These are phyloP conservation scores for Paecilomyces fulvus DNA, from an alignment of 2,329 filamentous ascomycete species.

Conservation along the genomic window DNA sequence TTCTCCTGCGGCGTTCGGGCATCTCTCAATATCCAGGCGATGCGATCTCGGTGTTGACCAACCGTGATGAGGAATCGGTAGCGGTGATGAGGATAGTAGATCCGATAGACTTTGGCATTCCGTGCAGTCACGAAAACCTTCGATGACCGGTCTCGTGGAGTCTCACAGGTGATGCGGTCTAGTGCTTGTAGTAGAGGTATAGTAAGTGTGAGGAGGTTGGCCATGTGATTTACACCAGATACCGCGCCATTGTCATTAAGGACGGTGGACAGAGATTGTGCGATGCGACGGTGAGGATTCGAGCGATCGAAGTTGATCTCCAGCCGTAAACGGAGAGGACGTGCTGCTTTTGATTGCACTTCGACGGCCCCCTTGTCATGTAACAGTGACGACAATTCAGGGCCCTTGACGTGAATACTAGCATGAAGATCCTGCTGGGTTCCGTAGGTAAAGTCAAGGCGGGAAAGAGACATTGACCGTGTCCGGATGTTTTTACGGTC, in stretches of 20 bases:
- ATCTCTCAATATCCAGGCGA: constrained; percentile 30
- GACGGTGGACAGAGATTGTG: constrained; percentile 27
- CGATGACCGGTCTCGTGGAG: constrained; percentile 13
- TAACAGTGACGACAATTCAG: constrained; percentile 10
- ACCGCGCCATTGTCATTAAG: constrained; percentile 25
- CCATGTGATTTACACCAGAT: constrained; percentile 19
- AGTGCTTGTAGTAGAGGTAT: constrained; percentile 30
- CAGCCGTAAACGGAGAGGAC: constrained; percentile 20
- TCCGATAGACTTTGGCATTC: constrained; percentile 25
- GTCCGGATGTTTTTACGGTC: constrained; percentile 23
- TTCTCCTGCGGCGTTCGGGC: constrained; percentile 10
- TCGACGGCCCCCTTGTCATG: constrained; percentile 14
- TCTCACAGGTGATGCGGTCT: constrained; percentile 23
- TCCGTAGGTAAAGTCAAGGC: constrained; percentile 27
- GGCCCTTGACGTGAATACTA: constrained; percentile 21
- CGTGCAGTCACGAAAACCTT: constrained; percentile 27
- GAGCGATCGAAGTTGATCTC: constrained; percentile 25
- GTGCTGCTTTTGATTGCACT: constrained; percentile 13
- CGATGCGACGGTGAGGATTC: constrained; percentile 34
- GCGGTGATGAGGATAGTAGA: constrained; percentile 26
- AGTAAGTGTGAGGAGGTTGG: constrained; percentile 26
- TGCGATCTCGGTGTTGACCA: constrained; percentile 16
- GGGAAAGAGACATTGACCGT: constrained; percentile 26
- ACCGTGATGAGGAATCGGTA: constrained; percentile 24
- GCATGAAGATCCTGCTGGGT: constrained; percentile 19